Percentiles rank a stretch among this genome's conserved stretches.
Evolutionary conservation across 2,329 filamentous ascomycete genomes (phyloP).

Genomic region (Colletotrichum tanaceti): DNA sequence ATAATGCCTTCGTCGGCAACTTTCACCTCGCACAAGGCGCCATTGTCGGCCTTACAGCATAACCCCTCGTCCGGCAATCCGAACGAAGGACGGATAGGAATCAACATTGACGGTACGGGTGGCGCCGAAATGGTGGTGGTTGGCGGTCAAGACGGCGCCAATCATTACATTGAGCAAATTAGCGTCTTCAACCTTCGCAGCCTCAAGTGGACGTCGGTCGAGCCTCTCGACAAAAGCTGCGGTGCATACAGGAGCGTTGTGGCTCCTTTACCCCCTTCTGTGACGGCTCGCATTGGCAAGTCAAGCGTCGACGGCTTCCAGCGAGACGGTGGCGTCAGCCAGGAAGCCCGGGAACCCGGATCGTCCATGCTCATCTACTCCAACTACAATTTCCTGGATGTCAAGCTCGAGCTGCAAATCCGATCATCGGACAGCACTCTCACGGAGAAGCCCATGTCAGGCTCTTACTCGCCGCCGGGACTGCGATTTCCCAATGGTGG

Average conservation of each 20-base stretch:
- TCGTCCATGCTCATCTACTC: slow-evolving; percentile 96
- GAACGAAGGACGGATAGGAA: slow-evolving; percentile 88
- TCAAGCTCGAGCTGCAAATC: slow-evolving; percentile 94
- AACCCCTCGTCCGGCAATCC: slow-evolving; percentile 85
- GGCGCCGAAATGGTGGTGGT: slow-evolving; percentile 98
- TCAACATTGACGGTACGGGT: slow-evolving; percentile 88
- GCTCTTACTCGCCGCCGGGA: slow-evolving; percentile 87
- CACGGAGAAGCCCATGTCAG: slow-evolving; percentile 89
- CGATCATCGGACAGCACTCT: slow-evolving; percentile 85
- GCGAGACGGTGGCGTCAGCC: slow-evolving; percentile 61
- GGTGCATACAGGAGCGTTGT: slow-evolving; percentile 97
- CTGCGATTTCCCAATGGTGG: slow-evolving; percentile 96
- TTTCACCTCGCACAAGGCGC: slow-evolving; percentile 86
- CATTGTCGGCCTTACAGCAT: slow-evolving; percentile 87
- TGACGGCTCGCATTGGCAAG: slow-evolving; percentile 74
- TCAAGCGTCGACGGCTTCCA: slow-evolving; percentile 57
- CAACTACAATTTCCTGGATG: slow-evolving; percentile 98
- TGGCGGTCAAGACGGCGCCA: slow-evolving; percentile 95
- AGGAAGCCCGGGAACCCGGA: slow-evolving; percentile 67
- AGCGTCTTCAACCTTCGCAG: slow-evolving; percentile 97
- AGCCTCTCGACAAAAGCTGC: slow-evolving; percentile 88
- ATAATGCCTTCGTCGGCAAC: slow-evolving; percentile 88
- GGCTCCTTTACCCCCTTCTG: slow-evolving; percentile 78
- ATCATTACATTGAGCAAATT: slow-evolving; percentile 99
- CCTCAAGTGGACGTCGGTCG: slow-evolving; percentile 94